These are phyloP conservation scores for Athelia psychrophila DNA, from an alignment of 1,284 basidiomycete species.

Conservation along the genomic window DNA sequence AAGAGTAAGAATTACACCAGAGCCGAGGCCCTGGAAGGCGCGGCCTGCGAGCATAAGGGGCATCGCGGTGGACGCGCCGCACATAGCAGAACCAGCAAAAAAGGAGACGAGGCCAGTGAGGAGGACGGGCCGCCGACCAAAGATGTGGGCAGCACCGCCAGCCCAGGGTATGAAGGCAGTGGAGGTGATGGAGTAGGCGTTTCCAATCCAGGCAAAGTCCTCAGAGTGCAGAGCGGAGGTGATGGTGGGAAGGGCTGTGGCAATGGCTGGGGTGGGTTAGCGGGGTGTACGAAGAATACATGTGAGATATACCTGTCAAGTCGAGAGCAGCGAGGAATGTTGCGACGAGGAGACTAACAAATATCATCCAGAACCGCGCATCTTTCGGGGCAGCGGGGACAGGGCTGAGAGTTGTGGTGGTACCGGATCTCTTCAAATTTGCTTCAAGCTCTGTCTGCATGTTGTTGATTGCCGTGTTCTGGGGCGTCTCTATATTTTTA, in stretches of 20 bases:
- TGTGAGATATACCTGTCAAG: not conserved
- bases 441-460: too few relatives aligned
- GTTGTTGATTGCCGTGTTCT: too few relatives aligned
- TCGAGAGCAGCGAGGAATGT: not conserved
- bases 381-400: not conserved
- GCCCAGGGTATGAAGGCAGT: slow-evolving; percentile 29
- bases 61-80: slow-evolving; percentile 32
- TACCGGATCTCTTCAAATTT: too few relatives aligned
- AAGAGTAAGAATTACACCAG: slow-evolving; percentile 30
- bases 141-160: slow-evolving; percentile 29
- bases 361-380: not conserved
- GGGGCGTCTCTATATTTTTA: too few relatives aligned
- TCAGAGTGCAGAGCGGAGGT: slow-evolving; percentile 12
- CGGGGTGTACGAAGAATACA: not conserved
- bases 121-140: slow-evolving; percentile 33
- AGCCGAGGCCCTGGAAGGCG: slow-evolving; percentile 36
- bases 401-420: too few relatives aligned
- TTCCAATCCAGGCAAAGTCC: slow-evolving; percentile 32
- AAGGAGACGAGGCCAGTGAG: slow-evolving; percentile 29
- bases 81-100: slow-evolving; percentile 29
- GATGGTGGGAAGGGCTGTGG: slow-evolving; percentile 28
- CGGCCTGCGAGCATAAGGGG: slow-evolving; percentile 21
- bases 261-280: slow-evolving; percentile 17
- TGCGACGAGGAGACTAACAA: not conserved
- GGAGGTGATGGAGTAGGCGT: slow-evolving; percentile 31